A percentile compares a stretch with the other conserved stretches of the same genome.
phyloP scores from a whole-genome alignment of 129 eudicot genomes.

The Pittosporum tobira region DNA sequence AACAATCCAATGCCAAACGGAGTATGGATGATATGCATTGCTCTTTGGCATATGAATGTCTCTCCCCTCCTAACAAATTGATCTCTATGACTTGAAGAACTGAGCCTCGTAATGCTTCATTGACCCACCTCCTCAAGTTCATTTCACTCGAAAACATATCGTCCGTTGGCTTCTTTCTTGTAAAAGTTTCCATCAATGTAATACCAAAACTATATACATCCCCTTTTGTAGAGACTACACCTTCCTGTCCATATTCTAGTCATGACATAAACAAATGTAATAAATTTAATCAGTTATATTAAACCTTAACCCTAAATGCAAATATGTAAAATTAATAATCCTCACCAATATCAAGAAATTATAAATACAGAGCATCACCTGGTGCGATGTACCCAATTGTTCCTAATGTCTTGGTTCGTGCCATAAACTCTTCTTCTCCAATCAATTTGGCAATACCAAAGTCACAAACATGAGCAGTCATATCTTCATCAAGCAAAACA shows the following conservation, averaged over 20 bases:
- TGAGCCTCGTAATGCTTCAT: conserved; percentile 5
- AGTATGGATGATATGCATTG: too few relatives aligned
- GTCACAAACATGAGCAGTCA: too few relatives aligned
- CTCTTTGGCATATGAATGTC: too few relatives aligned
- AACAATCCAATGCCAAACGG: too few relatives aligned
- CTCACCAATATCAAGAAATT: conserved; percentile 47
- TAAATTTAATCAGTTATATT: background rate
- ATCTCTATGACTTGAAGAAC: conserved; percentile 16
- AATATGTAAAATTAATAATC: too few relatives aligned
- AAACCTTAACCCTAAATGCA: conserved; percentile 26
- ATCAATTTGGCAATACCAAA: too few relatives aligned
- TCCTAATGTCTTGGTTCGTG: too few relatives aligned
- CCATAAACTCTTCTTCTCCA: too few relatives aligned
- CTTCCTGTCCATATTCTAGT: conserved; percentile 22
- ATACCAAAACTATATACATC: conserved; percentile 26
- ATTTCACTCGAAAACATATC: conserved; percentile 1
- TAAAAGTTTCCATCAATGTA: conserved; percentile 16
- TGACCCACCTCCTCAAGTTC: conserved; percentile 19
- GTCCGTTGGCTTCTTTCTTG: conserved; percentile 18
- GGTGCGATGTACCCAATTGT: too few relatives aligned
- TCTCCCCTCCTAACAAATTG: too few relatives aligned
- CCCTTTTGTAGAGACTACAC: conserved; percentile 15
- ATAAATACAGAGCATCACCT: conserved; percentile 32
- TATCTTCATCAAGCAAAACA: too few relatives aligned
- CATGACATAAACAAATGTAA: background rate